phyloP scores from a whole-genome alignment of 176 grass and related monocot species.

The Cenchrus fungigraminus region DNA sequence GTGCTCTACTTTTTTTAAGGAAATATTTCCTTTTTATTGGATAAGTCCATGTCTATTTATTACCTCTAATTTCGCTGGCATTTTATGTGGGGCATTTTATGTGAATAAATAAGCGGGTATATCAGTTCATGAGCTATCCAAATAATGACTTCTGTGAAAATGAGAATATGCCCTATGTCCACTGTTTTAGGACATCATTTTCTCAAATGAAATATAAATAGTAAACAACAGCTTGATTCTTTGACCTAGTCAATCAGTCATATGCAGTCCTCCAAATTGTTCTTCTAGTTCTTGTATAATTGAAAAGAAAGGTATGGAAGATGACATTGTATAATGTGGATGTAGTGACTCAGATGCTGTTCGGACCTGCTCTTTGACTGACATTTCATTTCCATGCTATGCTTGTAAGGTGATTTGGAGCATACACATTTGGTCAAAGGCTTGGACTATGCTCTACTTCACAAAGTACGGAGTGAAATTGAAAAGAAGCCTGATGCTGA shows the following conservation, averaged over 20 bases:
- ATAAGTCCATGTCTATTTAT: background rate
- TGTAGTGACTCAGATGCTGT: background rate
- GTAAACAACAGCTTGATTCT: background rate
- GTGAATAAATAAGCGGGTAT: background rate
- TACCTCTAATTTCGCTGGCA: background rate
- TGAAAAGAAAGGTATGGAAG: background rate
- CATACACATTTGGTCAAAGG: constrained; percentile 99
- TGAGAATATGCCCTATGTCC: constrained; percentile 29
- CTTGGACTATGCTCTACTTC: constrained; percentile 97
- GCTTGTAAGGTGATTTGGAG: constrained; percentile 93
- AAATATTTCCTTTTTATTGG: background rate
- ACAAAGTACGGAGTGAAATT: constrained; percentile 98
- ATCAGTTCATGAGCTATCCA: background rate
- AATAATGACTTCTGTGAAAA: background rate
- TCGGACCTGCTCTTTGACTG: constrained; percentile 18
- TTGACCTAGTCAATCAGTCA: constrained; percentile 22
- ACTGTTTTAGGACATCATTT: background rate
- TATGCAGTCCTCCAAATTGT: background rate
- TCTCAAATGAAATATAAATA: constrained; percentile 36
- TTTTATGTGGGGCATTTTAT: background rate
- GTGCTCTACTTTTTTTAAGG: background rate
- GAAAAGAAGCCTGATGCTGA: constrained; percentile 95
- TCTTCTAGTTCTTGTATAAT: background rate
- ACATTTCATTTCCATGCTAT: constrained; percentile 31
- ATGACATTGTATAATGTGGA: constrained; percentile 21